These are phyloP conservation scores for Rauvolfia tetraphylla DNA, from an alignment of 257 asterid genomes.

Conservation along the genomic window DNA sequence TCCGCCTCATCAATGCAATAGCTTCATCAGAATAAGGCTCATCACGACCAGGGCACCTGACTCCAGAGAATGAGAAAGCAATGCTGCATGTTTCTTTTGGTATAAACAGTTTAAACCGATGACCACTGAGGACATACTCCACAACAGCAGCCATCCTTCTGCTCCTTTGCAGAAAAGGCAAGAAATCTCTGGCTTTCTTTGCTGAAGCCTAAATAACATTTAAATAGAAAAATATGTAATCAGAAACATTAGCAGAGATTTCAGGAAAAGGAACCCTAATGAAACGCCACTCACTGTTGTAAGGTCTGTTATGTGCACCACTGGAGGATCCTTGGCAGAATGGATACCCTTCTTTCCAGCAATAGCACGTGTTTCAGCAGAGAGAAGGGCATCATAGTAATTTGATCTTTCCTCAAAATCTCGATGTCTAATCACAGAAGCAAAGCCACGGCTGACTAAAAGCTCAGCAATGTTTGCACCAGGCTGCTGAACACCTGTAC, in stretches of 20 bases:
- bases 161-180: conserved; percentile 85
- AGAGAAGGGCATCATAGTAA: conserved; percentile 76
- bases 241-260: background rate
- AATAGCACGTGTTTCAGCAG: conserved; percentile 88
- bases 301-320: conserved; percentile 77
- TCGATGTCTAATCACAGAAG: conserved; percentile 89
- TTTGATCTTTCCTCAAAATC: conserved; percentile 98
- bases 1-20: conserved; percentile 93
- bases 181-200: conserved; percentile 83
- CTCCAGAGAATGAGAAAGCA: conserved; percentile 93
- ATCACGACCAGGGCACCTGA: conserved; percentile 93
- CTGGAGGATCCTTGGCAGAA: conserved; percentile 87
- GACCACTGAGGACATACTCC: conserved; percentile 96
- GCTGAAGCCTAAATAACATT: conserved; percentile 52
- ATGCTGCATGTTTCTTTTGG: conserved; percentile 95
- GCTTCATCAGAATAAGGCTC: conserved; percentile 95
- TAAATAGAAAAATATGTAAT: background rate
- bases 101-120: conserved; percentile 72
- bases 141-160: conserved; percentile 92
- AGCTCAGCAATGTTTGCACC: conserved; percentile 85
- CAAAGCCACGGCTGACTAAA: conserved; percentile 85
- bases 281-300: conserved; percentile 55
- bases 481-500: conserved; percentile 47
- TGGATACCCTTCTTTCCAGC: conserved; percentile 87
- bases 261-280: background rate